Percentiles rank a stretch among this genome's conserved stretches.
Evolutionary conservation across 495 filamentous ascomycete genomes (phyloP).

Genomic region (Rhypophila decipiens): DNA sequence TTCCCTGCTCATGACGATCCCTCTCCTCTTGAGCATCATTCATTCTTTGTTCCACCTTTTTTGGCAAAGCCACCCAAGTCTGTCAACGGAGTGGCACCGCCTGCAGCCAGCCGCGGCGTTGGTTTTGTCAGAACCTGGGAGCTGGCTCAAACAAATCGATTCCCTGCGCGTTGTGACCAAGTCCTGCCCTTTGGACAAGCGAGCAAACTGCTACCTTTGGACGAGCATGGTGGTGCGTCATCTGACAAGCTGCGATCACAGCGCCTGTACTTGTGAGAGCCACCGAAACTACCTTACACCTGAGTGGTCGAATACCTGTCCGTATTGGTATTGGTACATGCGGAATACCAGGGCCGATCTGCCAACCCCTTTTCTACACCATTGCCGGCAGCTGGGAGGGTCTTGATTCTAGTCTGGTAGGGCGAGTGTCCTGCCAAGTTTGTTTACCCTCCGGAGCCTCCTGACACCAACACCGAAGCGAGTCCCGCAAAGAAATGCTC

Average conservation of each 20-base stretch:
- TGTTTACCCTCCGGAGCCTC: background rate
- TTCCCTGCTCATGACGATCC: constrained; percentile 23
- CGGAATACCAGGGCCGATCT: too few species aligned
- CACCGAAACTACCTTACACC: constrained; percentile 31
- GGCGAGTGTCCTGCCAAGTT: background rate
- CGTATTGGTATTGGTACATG: too few species aligned
- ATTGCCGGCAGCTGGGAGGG: too few species aligned
- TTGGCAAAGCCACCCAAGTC: constrained; percentile 23
- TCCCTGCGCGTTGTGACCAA: constrained; percentile 36
- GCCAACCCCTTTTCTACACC: too few species aligned
- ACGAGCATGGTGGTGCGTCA: constrained; percentile 35
- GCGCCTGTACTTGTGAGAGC: constrained; percentile 21
- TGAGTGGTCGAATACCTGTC: too few species aligned
- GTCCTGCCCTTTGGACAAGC: constrained; percentile 42
- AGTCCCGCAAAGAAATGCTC: background rate
- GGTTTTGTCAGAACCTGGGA: constrained; percentile 39
- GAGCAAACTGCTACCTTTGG: constrained; percentile 41
- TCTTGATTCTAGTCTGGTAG: too few species aligned
- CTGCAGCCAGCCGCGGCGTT: constrained; percentile 45
- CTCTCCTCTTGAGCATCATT: constrained; percentile 26
- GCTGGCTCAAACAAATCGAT: constrained; percentile 38
- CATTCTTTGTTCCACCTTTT: constrained; percentile 39
- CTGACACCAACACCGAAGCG: background rate
- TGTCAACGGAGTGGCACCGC: constrained; percentile 38
- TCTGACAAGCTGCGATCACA: constrained; percentile 24